Conservation (phyloP, 2,329 filamentous ascomycete species). For the Elsinoe batatas region DNA sequence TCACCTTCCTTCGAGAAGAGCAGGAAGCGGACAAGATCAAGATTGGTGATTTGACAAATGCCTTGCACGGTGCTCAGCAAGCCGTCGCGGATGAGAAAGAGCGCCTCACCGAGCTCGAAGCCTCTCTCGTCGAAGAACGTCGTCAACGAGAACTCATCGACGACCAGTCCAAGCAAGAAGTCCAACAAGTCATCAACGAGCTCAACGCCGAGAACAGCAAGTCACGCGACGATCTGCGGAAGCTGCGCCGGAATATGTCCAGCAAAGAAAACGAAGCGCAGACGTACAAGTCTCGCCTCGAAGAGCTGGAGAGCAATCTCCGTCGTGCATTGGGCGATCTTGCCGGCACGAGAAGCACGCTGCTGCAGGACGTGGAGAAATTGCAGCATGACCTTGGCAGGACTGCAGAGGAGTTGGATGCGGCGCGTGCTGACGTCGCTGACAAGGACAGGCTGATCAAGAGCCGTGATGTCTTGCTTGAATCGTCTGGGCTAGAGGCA, state of each 20-base stretch:
- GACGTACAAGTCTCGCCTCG: slow-evolving; percentile 82
- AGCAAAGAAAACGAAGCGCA: slow-evolving; percentile 79
- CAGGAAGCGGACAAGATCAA: slow-evolving; percentile 97
- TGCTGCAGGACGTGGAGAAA: slow-evolving; percentile 74
- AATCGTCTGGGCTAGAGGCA: slow-evolving; percentile 78
- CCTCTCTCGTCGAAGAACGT: slow-evolving; percentile 67
- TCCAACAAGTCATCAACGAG: slow-evolving; percentile 86
- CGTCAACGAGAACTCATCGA: slow-evolving; percentile 80
- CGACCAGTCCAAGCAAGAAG: slow-evolving; percentile 84
- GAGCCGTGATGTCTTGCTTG: slow-evolving; percentile 77
- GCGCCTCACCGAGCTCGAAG: slow-evolving; percentile 41
- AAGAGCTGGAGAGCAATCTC: slow-evolving; percentile 82
- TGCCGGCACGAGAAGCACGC: slow-evolving; percentile 71
- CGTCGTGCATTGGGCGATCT: slow-evolving; percentile 80
- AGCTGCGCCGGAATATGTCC: slow-evolving; percentile 71
- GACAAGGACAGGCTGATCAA: slow-evolving; percentile 88
- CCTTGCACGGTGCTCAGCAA: slow-evolving; percentile 68
- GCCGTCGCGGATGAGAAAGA: slow-evolving; percentile 78
- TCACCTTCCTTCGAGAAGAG: slow-evolving; percentile 90
- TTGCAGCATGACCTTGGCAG: slow-evolving; percentile 80
- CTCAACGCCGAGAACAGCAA: slow-evolving; percentile 74
- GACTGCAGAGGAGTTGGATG: slow-evolving; percentile 72
- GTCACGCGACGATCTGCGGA: slow-evolving; percentile 76
- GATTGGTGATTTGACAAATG: slow-evolving; percentile 84
- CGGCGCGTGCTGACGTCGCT: slow-evolving; percentile 63